Evolutionary conservation across 139 green algal genomes (phyloP).

Genomic region (Edaphochlamys debaryana): DNA sequence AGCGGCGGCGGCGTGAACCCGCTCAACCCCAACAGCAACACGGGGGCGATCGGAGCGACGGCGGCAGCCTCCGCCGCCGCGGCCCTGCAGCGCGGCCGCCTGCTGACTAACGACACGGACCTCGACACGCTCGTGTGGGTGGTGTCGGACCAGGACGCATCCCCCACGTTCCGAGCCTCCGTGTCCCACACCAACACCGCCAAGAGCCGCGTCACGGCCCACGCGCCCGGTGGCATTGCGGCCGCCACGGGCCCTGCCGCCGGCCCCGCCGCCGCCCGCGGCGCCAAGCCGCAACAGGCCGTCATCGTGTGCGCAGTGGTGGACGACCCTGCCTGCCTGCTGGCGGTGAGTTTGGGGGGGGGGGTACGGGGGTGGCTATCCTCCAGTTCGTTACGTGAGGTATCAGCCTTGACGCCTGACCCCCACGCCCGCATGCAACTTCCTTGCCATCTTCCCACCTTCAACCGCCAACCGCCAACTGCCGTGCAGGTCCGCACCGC

Average conservation of each 20-base stretch:
- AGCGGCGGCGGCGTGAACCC: not conserved
- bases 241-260: not conserved
- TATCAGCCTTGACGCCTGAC: no score
- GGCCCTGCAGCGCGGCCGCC: slow-evolving; percentile 17
- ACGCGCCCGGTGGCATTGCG: slow-evolving; percentile 11
- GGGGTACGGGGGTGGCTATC: no score
- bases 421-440: no score
- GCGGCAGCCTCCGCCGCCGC: slow-evolving; percentile 2
- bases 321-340: slow-evolving; percentile 23
- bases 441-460: no score
- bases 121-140: slow-evolving; percentile 25
- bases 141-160: slow-evolving; percentile 12
- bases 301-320: slow-evolving; percentile 32
- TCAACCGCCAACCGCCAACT: no score
- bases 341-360: slow-evolving; percentile 29
- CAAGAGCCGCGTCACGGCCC: not conserved
- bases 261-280: not conserved
- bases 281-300: not conserved
- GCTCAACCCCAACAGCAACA: not conserved
- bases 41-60: not conserved
- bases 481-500: not conserved
- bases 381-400: no score
- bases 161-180: slow-evolving; percentile 3
- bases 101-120: slow-evolving; percentile 31
- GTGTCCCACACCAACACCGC: slow-evolving; percentile 18